Percentiles rank a stretch among this genome's conserved stretches.
Evolutionary conservation across 768 basidiomycete genomes (phyloP).

Genomic region (Crucibulum laeve): DNA sequence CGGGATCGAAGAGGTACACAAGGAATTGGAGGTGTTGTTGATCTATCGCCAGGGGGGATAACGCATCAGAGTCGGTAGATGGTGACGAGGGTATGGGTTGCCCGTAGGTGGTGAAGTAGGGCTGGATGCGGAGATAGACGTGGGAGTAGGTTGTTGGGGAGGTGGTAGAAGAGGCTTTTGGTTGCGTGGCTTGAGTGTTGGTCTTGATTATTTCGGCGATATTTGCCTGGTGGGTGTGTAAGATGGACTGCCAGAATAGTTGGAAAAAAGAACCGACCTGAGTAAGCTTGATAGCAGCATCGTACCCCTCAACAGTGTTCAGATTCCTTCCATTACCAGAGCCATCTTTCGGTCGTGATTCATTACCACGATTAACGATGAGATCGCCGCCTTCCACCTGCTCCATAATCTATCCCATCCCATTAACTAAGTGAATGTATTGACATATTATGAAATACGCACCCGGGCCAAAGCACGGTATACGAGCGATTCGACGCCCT

Average conservation of each 20-base stretch:
- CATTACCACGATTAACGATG: slow-evolving; percentile 78
- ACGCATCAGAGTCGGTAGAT: slow-evolving; percentile 18
- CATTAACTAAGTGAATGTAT: slow-evolving; percentile 3
- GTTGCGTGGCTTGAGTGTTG: slow-evolving; percentile 36
- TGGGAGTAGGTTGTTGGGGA: slow-evolving; percentile 79
- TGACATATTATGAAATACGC: slow-evolving; percentile 15
- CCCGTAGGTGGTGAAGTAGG: slow-evolving; percentile 60
- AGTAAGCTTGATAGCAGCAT: slow-evolving; percentile 80
- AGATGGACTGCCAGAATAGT: slow-evolving; percentile 5
- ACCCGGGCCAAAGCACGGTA: slow-evolving; percentile 85
- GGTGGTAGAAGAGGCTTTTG: slow-evolving; percentile 26
- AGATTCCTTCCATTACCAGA: slow-evolving; percentile 55
- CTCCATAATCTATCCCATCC: slow-evolving; percentile 74
- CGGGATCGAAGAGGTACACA: slow-evolving; percentile 71
- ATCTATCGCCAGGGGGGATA: slow-evolving; percentile 32
- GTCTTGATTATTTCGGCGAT: slow-evolving; percentile 71
- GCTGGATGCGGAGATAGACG: slow-evolving; percentile 91
- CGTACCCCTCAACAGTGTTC: slow-evolving; percentile 80
- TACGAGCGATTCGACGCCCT: slow-evolving; percentile 91
- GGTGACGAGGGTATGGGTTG: slow-evolving; percentile 22
- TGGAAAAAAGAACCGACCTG: slow-evolving; percentile 42
- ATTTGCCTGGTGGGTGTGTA: slow-evolving; percentile 50
- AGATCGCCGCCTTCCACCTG: slow-evolving; percentile 93
- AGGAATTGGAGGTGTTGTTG: slow-evolving; percentile 64
- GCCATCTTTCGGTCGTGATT: slow-evolving; percentile 65